Base-by-base conservation (phyloP, 805 yeast genomes). In the Candida railenensis region DNA sequence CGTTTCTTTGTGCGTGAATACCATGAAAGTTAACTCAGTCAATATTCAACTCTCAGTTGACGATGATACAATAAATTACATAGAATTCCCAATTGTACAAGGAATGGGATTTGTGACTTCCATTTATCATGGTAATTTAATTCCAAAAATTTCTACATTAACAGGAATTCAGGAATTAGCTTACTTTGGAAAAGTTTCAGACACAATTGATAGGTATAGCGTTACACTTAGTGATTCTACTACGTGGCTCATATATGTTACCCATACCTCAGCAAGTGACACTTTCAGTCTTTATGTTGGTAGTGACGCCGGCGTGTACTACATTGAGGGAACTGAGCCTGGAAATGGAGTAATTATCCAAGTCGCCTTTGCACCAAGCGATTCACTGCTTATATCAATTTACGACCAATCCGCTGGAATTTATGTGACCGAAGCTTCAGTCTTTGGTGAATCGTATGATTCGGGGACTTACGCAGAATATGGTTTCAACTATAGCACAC, bases 381-480 rank as follows among this genome's bases (percentile, higher is more conserved):
- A 15, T 21, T 21, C 37, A 15, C 12, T 18, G 16, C 44, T 21
- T 22, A 48, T 7, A 25, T 40, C 46, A 2, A 54, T 69, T 12
- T 81, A 81, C 53, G 90, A 87, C 55, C 50, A 61, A 8, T 80
- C 83, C 20, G 87, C 89, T 1, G 91, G 90, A 4, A 69, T 74
- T 43, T 85, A 76, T 53, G 79, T 83, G 18, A 69, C 76, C 2
- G 71, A 68, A 28, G 82, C 77, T 20, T 52, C 72, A 0, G 71
- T 45, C 14, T 19, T 74, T 3, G 58, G 64, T 38, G 76, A 67
- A 18, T 51, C 68, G 3, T 74, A 71, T 21, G 34, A 40, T 11
- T n/a, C 12, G 20, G 44, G 46, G 4, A 49, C 60, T 0, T 53
- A 53, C 4, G 52, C 56, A 4, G 41, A 40, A 36, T 81, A 80